phyloP scores from a whole-genome alignment of 208 protist genomes.

The Trypanosoma congolense region DNA sequence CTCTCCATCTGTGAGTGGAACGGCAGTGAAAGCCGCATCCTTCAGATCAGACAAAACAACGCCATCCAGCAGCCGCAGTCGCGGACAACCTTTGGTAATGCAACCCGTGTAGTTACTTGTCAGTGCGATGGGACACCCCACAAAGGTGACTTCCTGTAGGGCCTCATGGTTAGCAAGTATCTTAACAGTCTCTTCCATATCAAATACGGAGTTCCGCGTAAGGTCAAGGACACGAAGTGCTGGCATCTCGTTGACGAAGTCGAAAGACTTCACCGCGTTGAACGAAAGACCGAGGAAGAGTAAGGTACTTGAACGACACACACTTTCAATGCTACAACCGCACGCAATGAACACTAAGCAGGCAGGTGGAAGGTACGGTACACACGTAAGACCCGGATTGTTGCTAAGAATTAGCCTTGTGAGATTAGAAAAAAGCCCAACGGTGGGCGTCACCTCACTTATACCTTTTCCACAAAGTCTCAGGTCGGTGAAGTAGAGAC shows the following conservation, averaged over 20 bases:
- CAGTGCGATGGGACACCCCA: slow-evolving; percentile 65
- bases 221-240: slow-evolving; percentile 63
- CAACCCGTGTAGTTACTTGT: slow-evolving; percentile 50
- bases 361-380: slow-evolving; percentile 49
- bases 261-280: slow-evolving; percentile 41
- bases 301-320: slow-evolving; percentile 24
- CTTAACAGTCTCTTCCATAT: slow-evolving; percentile 30
- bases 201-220: slow-evolving; percentile 52
- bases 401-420: slow-evolving; percentile 48
- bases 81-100: slow-evolving; percentile 37
- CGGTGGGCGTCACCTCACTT: slow-evolving; percentile 24
- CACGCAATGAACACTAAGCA: slow-evolving; percentile 45
- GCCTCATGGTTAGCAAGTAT: slow-evolving; percentile 30
- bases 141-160: slow-evolving; percentile 54
- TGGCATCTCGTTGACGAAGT: slow-evolving; percentile 47
- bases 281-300: slow-evolving; percentile 52
- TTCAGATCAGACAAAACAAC: slow-evolving; percentile 3
- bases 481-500: slow-evolving; percentile 44
- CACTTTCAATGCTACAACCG: slow-evolving; percentile 31
- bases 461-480: slow-evolving; percentile 44
- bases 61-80: slow-evolving; percentile 58
- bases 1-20: no score
- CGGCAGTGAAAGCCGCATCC: no score
- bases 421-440: slow-evolving; percentile 42
- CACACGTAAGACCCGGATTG: slow-evolving; percentile 38